A percentile compares a stretch with the other conserved stretches of the same genome.
Evolutionary conservation across 148 eudicot species (phyloP).

Genomic region (Arbutus unedo): DNA sequence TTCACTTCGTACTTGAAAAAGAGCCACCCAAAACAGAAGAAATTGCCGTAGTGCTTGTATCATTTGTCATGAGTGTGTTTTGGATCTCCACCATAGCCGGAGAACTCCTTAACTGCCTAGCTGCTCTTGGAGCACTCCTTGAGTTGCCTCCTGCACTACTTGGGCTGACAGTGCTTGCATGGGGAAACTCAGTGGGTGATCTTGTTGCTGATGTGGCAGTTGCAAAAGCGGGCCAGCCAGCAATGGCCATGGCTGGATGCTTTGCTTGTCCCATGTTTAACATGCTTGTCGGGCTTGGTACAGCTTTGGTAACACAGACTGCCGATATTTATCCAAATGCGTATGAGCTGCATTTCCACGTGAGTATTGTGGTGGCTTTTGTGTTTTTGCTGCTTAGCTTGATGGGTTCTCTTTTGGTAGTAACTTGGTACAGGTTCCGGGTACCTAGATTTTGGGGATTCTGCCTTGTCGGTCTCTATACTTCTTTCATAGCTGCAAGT

Average conservation of each 20-base stretch:
- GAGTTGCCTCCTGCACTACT: constrained; percentile 70
- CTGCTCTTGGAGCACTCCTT: constrained; percentile 65
- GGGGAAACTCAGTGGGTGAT: constrained; percentile 97
- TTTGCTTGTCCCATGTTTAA: constrained; percentile 98
- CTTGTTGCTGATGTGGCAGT: constrained; percentile 98
- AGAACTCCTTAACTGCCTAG: constrained; percentile 86
- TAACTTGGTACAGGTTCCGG: constrained; percentile 78
- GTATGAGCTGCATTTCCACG: constrained; percentile 70
- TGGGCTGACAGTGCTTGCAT: constrained; percentile 88
- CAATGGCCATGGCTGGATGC: constrained; percentile 98
- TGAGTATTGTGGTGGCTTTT: constrained; percentile 83
- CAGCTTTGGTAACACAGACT: constrained; percentile 75
- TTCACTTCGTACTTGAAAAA: constrained; percentile 70
- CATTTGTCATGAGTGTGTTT: constrained; percentile 90
- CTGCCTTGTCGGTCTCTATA: constrained; percentile 86
- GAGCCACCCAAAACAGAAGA: constrained; percentile 86
- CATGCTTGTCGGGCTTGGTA: constrained; percentile 91
- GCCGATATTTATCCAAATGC: constrained; percentile 72
- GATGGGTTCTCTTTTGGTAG: constrained; percentile 85
- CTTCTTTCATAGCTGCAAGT: constrained; percentile 59
- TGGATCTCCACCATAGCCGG: constrained; percentile 94
- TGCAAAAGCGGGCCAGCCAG: constrained; percentile 96
- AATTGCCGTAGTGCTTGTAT: constrained; percentile 46
- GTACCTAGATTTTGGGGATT: constrained; percentile 98
- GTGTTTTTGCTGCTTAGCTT: constrained; percentile 84